Evolutionary conservation across 352 stramenopile genomes (phyloP).

Genomic region (Globisporangium lucens): DNA sequence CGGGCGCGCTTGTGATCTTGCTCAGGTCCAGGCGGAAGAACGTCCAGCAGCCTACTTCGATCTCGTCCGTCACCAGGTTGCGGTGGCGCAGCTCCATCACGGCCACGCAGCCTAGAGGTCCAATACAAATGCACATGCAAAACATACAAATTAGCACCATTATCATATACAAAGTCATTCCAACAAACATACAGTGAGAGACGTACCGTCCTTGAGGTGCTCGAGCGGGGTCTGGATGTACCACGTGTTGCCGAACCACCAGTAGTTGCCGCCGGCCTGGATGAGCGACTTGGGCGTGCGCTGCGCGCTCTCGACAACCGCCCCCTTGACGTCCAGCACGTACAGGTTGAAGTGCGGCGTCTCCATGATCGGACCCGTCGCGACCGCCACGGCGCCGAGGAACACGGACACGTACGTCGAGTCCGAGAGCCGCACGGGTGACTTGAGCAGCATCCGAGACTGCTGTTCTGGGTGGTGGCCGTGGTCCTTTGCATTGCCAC

Average conservation of each 20-base stretch:
- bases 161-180: not conserved
- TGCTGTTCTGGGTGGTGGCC: constrained; percentile 19
- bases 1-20: constrained; percentile 82
- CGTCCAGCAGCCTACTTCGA: constrained; percentile 87
- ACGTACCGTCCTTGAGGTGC: constrained; percentile 82
- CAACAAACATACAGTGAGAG: not conserved
- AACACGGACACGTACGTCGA: constrained; percentile 89
- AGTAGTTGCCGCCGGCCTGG: constrained; percentile 82
- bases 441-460: constrained; percentile 33
- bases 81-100: constrained; percentile 86
- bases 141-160: constrained; percentile 5
- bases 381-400: constrained; percentile 73
- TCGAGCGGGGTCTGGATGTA: constrained; percentile 82
- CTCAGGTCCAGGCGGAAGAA: constrained; percentile 88
- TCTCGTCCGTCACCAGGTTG: constrained; percentile 78
- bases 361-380: constrained; percentile 83
- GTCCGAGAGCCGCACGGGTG: constrained; percentile 54
- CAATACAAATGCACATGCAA: constrained; percentile 9
- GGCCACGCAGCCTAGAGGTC: constrained; percentile 65
- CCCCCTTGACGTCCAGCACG: constrained; percentile 72
- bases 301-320: constrained; percentile 67
- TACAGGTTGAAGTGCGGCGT: constrained; percentile 88
- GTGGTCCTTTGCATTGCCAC: constrained; percentile 18
- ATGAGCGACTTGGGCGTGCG: constrained; percentile 85
- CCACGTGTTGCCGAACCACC: constrained; percentile 90